These are phyloP conservation scores for Saccharomyces uvarum DNA, from an alignment of 1,139 yeast genomes.

Conservation along the genomic window DNA sequence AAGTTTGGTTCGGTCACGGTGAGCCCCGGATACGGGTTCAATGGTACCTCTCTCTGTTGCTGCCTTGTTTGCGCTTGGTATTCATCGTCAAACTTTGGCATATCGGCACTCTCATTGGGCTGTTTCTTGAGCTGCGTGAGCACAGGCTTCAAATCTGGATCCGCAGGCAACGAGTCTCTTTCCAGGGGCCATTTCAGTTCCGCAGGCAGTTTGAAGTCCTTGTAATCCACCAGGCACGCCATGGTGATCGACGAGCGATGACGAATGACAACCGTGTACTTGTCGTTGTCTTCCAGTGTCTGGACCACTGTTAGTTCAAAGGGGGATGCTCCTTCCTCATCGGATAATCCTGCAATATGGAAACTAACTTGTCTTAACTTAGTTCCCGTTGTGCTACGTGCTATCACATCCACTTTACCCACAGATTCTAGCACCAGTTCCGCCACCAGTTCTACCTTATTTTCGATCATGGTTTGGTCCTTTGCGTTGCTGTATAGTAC, in stretches of 20 bases:
- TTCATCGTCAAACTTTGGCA: conserved; percentile 55
- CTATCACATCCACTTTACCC: not conserved
- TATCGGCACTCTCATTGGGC: conserved; percentile 25
- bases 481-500: not conserved
- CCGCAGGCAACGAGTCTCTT: not conserved
- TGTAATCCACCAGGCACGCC: not conserved
- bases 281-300: not conserved
- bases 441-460: not conserved
- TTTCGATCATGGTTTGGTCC: not conserved
- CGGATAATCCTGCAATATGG: not conserved
- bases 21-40: conserved; percentile 5
- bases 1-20: conserved; percentile 9
- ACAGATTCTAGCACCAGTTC: not conserved
- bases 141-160: not conserved
- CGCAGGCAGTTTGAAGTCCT: not conserved
- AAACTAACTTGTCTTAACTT: not conserved
- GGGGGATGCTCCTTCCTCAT: not conserved
- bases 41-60: conserved; percentile 8
- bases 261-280: not conserved
- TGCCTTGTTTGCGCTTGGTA: conserved; percentile 34
- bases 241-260: not conserved
- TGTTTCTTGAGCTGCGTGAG: not conserved
- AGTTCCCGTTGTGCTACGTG: not conserved
- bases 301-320: not conserved
- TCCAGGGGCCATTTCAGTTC: not conserved